Evolutionary conservation across 208 protist genomes (phyloP).

Genomic region (Wallacemonas sp.): DNA sequence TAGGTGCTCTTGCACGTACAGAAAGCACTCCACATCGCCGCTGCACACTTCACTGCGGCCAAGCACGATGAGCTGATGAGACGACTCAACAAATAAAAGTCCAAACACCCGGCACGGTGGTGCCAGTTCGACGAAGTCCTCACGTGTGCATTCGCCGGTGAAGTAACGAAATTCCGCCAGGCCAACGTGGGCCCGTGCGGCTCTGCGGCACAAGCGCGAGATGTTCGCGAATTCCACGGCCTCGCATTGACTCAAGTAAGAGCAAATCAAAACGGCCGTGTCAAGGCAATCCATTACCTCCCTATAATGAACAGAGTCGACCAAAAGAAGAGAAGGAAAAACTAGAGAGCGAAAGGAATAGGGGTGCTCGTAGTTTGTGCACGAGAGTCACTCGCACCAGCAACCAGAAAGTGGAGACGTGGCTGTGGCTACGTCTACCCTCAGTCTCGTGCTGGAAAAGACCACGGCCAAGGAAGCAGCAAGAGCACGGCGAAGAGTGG

Average conservation of each 20-base stretch:
- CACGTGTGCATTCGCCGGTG: conserved; percentile 25
- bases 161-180: conserved; percentile 39
- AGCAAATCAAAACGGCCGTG: conserved; percentile 43
- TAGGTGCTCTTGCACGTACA: conserved; percentile 39
- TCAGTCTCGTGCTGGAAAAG: no score
- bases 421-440: no score
- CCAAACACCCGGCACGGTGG: conserved; percentile 53
- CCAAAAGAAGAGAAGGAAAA: no score
- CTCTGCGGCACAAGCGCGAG: conserved; percentile 30
- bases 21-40: conserved; percentile 41
- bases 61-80: conserved; percentile 41
- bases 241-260: conserved; percentile 44
- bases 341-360: no score
- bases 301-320: no score
- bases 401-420: no score
- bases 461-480: no score
- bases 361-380: no score
- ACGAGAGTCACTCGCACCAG: no score
- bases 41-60: conserved; percentile 25
- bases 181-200: conserved; percentile 24
- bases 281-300: conserved; percentile 54
- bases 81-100: conserved; percentile 27
- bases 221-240: conserved; percentile 40
- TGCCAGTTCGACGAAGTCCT: conserved; percentile 45
- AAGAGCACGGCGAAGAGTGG: no score